Percentiles rank a stretch among this genome's conserved stretches.
Evolutionary conservation across 2,329 filamentous ascomycete species (phyloP).

Genomic region (Simplicillium aogashimaense): DNA sequence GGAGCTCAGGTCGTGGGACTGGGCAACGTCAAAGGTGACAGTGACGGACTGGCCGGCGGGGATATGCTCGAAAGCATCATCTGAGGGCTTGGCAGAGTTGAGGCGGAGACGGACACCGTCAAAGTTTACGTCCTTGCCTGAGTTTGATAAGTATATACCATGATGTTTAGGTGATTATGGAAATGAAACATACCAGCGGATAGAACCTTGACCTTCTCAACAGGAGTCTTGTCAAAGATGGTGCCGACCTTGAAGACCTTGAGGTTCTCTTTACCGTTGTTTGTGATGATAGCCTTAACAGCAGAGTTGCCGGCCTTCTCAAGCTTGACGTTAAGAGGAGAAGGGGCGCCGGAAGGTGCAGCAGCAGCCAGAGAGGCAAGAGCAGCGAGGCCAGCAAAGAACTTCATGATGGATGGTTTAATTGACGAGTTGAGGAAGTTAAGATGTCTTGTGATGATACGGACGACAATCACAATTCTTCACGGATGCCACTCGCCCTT

Average conservation of each 20-base stretch:
- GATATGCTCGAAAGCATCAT: constrained; percentile 35
- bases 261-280: constrained; percentile 30
- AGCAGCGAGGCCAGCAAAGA: constrained; percentile 20
- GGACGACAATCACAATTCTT: no score
- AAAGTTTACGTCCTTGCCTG: constrained; percentile 31
- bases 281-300: constrained; percentile 36
- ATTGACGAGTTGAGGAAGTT: no score
- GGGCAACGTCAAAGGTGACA: constrained; percentile 37
- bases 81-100: constrained; percentile 24
- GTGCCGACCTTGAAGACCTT: constrained; percentile 39
- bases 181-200: constrained; percentile 22
- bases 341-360: constrained; percentile 7
- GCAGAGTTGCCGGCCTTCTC: constrained; percentile 32
- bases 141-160: background rate
- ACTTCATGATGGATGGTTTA: constrained; percentile 22
- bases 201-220: constrained; percentile 38
- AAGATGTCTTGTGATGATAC: no score
- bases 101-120: constrained; percentile 38
- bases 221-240: constrained; percentile 33
- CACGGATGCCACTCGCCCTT: no score
- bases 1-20: constrained; percentile 33
- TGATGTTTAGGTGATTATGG: no score
- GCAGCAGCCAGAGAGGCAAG: constrained; percentile 24
- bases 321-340: constrained; percentile 26
- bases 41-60: constrained; percentile 32